Evolutionary conservation across 2,329 filamentous ascomycete genomes (phyloP), one percentile per base, ranked within the genome.

Genomic region (Aspergillus floridensis): DNA sequence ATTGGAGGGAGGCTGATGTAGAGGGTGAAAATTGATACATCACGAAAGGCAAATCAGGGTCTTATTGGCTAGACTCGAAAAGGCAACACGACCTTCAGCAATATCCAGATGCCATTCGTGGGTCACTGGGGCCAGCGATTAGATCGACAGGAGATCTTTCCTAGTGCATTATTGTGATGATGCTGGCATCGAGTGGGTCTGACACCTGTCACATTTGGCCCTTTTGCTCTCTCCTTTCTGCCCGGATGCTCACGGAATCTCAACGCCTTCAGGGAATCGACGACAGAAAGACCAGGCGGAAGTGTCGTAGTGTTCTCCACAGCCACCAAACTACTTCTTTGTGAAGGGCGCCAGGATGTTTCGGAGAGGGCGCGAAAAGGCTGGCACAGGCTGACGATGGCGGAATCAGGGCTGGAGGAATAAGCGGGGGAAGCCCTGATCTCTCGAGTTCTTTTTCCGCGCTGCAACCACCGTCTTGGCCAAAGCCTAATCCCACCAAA

Each of bases 31-130:
- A 29, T 24, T 22, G 38, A 44, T 44, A 44, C 38, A 19, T 44
- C 38, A 10, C 14, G 7, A 29, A 29, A 29, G 11, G 32, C 32
- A 35, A 35, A 16, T 35, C 32, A 35, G 32, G 32, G 14, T 8
- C 14, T 52, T n/a, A 41, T 53, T 41, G 51, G 35, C 51, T 35
- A 24, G 51, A 14, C 12, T 44, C 38, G 5, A 53, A 53, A 26
- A 53, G 51, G 51, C 51, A 53, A 44, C 35, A 41, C 51, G 51
- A 53, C 21, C 51, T 44, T 35, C 51, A 53, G 51, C 3, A 5
- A 44, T 46, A 53, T 35, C 22, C 14, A 19, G 16, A 5, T 44
- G 38, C 14, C 16, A 44, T 19, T 44, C 38, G 26, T 29, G 32
- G 32, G 32, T 3, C 22, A 4, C 4, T 22, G 4, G 22, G 22